A percentile compares a stretch with the other conserved stretches of the same genome.
phyloP scores from a whole-genome alignment of 805 yeast species.

The Blastobotrys mokoenaii region DNA sequence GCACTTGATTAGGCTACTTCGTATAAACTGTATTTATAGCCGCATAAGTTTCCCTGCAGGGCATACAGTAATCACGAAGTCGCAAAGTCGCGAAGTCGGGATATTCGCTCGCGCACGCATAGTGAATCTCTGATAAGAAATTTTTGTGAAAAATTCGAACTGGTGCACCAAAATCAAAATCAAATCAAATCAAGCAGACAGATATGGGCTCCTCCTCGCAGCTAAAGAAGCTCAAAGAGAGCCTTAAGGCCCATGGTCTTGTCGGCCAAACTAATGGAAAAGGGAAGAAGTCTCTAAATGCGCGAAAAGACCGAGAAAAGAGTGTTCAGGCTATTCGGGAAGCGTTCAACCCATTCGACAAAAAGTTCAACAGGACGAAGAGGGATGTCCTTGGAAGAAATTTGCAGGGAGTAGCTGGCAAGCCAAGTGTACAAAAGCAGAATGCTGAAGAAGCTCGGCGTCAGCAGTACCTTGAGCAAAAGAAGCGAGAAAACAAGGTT shows the following conservation, averaged over 20 bases:
- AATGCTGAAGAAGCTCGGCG: slow-evolving; percentile 53
- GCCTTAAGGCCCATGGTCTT: slow-evolving; percentile 67
- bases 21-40: no score
- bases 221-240: slow-evolving; percentile 70
- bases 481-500: slow-evolving; percentile 51
- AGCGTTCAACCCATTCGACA: slow-evolving; percentile 86
- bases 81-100: no score
- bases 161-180: no score
- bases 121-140: no score
- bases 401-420: slow-evolving; percentile 47
- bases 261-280: slow-evolving; percentile 71
- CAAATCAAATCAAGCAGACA: background rate
- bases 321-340: slow-evolving; percentile 57
- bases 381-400: slow-evolving; percentile 36
- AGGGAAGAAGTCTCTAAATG: slow-evolving; percentile 39
- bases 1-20: no score
- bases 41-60: no score
- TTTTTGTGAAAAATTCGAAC: no score
- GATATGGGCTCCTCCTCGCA: slow-evolving; percentile 74
- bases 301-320: slow-evolving; percentile 42
- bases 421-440: slow-evolving; percentile 63
- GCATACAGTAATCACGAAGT: no score
- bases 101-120: no score
- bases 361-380: slow-evolving; percentile 60
- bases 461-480: slow-evolving; percentile 55